These are phyloP conservation scores for Capsicum pubescens DNA, from an alignment of 257 asterid species.

Conservation along the genomic window DNA sequence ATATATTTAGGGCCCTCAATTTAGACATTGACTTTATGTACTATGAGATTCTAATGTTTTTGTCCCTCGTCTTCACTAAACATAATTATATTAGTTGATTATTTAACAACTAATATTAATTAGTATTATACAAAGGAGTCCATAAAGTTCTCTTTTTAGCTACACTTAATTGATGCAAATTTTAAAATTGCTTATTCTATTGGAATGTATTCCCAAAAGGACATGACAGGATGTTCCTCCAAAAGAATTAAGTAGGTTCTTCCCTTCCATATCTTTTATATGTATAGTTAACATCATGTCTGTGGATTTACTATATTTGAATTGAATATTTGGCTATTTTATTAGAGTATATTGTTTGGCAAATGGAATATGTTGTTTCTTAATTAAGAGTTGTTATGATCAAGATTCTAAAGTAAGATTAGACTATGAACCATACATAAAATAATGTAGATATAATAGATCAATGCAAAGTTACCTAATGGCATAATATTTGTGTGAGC, in stretches of 20 bases:
- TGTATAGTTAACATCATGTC: neutral
- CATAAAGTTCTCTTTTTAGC: conserved; percentile 22
- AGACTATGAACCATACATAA: too few relatives aligned
- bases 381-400: too few relatives aligned
- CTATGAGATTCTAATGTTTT: neutral
- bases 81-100: neutral
- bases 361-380: too few relatives aligned
- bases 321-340: too few relatives aligned
- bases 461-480: too few relatives aligned
- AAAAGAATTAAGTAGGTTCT: neutral
- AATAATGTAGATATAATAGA: too few relatives aligned
- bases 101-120: conserved; percentile 7
- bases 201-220: neutral
- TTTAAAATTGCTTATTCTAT: neutral
- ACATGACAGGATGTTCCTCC: neutral
- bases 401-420: too few relatives aligned
- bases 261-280: neutral
- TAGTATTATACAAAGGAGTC: neutral
- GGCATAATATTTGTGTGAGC: too few relatives aligned
- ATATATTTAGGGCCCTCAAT: conserved; percentile 14
- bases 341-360: neutral
- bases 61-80: neutral
- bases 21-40: neutral
- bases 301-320: neutral
- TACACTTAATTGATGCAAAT: neutral